phyloP scores from a whole-genome alignment of 176 grass and related monocot species.

The Urochloa ruziziensis region DNA sequence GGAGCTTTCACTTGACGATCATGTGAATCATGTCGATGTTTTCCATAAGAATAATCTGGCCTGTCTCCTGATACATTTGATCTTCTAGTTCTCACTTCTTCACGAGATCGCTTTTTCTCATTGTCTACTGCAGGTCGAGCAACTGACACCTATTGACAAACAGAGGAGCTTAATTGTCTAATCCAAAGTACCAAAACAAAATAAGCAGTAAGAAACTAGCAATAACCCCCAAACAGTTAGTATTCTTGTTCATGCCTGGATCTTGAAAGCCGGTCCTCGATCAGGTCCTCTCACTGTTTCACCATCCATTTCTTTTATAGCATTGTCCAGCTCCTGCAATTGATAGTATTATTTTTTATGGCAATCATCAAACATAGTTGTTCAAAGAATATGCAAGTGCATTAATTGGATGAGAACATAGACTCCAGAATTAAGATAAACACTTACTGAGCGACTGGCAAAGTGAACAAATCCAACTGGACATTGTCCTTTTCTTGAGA shows the following conservation, averaged over 20 bases:
- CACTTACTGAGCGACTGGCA: slow-evolving; percentile 56
- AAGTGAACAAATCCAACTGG: slow-evolving; percentile 89
- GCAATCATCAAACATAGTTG: neutral
- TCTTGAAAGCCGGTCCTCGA: slow-evolving; percentile 60
- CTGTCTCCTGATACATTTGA: slow-evolving; percentile 36
- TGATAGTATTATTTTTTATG: neutral
- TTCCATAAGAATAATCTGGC: slow-evolving; percentile 47
- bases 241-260: slow-evolving; percentile 58
- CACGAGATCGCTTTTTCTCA: slow-evolving; percentile 51
- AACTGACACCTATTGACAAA: slow-evolving; percentile 71
- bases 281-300: slow-evolving; percentile 61
- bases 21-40: slow-evolving; percentile 34
- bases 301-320: slow-evolving; percentile 82
- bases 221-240: neutral
- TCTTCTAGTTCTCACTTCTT: slow-evolving; percentile 52
- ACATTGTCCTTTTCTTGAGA: slow-evolving; percentile 68
- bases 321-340: slow-evolving; percentile 59
- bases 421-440: slow-evolving; percentile 5
- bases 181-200: neutral
- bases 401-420: slow-evolving; percentile 24
- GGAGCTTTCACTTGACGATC: slow-evolving; percentile 55
- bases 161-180: slow-evolving; percentile 15
- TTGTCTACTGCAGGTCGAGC: slow-evolving; percentile 64
- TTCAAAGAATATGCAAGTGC: neutral
- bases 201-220: slow-evolving; percentile 3